Conservation (phyloP, 495 filamentous ascomycete genomes). For the Neurospora terricola region DNA sequence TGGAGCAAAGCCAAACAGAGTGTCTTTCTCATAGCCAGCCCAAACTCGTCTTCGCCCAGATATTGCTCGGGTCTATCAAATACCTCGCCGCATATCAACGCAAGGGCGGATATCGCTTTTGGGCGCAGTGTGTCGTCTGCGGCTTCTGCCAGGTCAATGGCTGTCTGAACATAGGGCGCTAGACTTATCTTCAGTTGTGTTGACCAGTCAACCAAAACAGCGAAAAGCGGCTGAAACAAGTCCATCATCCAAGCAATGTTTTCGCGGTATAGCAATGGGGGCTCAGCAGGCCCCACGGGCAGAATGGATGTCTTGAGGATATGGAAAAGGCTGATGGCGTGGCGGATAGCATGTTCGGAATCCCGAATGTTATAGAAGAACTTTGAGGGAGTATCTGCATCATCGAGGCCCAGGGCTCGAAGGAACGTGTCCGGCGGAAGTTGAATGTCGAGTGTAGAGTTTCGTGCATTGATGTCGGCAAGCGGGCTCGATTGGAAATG, state of each 20-base stretch:
- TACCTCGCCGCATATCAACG: slow-evolving; percentile 22
- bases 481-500: slow-evolving; percentile 1
- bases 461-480: background rate
- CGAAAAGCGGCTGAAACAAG: slow-evolving; percentile 19
- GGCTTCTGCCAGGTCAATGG: slow-evolving; percentile 15
- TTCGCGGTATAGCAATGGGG: slow-evolving; percentile 11
- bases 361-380: slow-evolving; percentile 10
- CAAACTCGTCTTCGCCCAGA: slow-evolving; percentile 12
- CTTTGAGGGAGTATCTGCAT: background rate
- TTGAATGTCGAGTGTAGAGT: slow-evolving; percentile 4
- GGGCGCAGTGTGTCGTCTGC: slow-evolving; percentile 16
- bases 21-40: slow-evolving; percentile 1
- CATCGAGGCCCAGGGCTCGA: slow-evolving; percentile 5
- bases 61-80: slow-evolving; percentile 8
- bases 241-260: slow-evolving; percentile 29
- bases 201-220: slow-evolving; percentile 17
- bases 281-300: background rate
- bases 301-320: slow-evolving; percentile 11
- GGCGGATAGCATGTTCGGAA: slow-evolving; percentile 17
- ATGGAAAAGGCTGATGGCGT: slow-evolving; percentile 14
- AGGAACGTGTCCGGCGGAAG: slow-evolving; percentile 14
- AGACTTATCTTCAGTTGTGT: slow-evolving; percentile 12
- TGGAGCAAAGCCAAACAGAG: slow-evolving; percentile 22
- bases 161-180: slow-evolving; percentile 15
- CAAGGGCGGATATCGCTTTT: slow-evolving; percentile 23